Percentiles rank a stretch among this genome's conserved stretches.
These are phyloP conservation scores for Viola pubescens DNA, from an alignment of 441 rosid genomes.

Conservation along the genomic window DNA sequence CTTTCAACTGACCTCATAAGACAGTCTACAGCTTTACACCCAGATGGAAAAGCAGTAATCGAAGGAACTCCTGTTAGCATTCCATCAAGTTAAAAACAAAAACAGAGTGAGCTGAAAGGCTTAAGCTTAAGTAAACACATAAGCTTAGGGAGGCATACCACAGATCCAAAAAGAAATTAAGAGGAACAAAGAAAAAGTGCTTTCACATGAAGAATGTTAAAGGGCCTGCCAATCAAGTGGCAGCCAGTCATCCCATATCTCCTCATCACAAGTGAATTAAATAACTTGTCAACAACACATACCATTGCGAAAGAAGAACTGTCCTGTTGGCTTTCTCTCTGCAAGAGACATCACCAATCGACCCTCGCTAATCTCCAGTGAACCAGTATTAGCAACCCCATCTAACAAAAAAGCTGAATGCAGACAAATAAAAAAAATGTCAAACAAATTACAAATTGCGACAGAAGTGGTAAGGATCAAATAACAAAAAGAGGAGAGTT, in stretches of 20 bases:
- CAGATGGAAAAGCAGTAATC: conserved; percentile 62
- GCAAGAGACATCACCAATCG: conserved; percentile 68
- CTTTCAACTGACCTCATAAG: conserved; percentile 54
- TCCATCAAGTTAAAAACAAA: conserved; percentile 24
- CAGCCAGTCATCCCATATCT: no score
- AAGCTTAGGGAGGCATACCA: no score
- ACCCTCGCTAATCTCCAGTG: conserved; percentile 71
- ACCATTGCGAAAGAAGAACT: conserved; percentile 70
- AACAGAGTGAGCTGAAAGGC: background rate
- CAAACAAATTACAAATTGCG: conserved; percentile 3
- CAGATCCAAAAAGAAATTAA: no score
- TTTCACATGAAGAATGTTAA: no score
- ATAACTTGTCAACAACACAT: conserved; percentile 13
- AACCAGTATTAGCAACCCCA: conserved; percentile 70
- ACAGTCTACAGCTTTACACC: conserved; percentile 66
- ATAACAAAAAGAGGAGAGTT: no score
- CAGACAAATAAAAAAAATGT: conserved; percentile 8
- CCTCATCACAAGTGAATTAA: no score
- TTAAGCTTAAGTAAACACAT: no score
- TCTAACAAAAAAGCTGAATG: conserved; percentile 64
- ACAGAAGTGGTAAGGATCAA: background rate
- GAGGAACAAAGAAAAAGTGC: no score
- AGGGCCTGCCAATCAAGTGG: no score
- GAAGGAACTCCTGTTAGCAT: conserved; percentile 75
- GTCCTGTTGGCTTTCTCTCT: conserved; percentile 78